These are phyloP conservation scores for Volvox reticuliferus DNA, from an alignment of 139 green algal genomes.

Conservation along the genomic window DNA sequence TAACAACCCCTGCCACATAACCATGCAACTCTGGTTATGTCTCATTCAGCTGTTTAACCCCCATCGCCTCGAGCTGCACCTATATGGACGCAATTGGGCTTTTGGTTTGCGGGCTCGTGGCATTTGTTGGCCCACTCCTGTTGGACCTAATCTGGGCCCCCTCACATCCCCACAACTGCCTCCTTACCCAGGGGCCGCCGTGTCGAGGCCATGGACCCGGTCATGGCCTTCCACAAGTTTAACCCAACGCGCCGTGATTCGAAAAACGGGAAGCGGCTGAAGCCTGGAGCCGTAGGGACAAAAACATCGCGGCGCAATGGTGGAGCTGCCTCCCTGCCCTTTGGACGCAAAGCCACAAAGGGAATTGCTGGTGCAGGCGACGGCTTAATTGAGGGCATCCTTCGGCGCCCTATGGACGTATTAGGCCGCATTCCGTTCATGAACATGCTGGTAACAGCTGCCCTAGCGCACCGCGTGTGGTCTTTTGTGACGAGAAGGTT, in stretches of 20 bases:
- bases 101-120: too few species aligned
- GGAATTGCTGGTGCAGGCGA: background rate
- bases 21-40: too few species aligned
- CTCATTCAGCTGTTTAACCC: too few species aligned
- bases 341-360: background rate
- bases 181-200: background rate
- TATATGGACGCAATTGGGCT: too few species aligned
- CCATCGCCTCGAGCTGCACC: too few species aligned
- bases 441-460: constrained; percentile 1
- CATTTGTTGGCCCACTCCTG: too few species aligned
- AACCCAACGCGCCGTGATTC: constrained; percentile 16
- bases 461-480: constrained; percentile 8
- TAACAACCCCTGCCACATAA: too few species aligned
- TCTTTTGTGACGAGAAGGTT: background rate
- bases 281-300: background rate
- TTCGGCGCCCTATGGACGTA: background rate
- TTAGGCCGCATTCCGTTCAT: background rate
- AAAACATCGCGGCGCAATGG: background rate
- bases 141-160: too few species aligned
- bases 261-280: background rate
- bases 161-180: too few species aligned
- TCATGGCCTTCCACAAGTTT: constrained; percentile 23
- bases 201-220: background rate
- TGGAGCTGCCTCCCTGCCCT: background rate
- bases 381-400: background rate